Base-by-base conservation (phyloP, 2,329 filamentous ascomycete species). In the Xylaria sp. region DNA sequence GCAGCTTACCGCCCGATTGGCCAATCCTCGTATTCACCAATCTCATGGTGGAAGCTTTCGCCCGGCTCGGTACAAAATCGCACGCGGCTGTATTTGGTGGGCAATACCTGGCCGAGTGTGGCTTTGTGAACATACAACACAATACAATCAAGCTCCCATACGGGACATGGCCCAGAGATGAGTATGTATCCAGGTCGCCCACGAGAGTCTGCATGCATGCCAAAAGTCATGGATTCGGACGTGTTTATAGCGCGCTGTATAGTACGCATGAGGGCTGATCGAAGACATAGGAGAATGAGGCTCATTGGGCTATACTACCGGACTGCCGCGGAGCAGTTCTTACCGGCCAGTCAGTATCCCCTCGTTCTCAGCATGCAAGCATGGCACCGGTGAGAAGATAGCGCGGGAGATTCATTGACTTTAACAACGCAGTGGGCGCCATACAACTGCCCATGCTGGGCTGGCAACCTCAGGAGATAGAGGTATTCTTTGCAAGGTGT, bases 221-320 rank as follows among this genome's bases (percentile, higher is more conserved):
- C 31, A 28, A 46, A 7, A n/a, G 3, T n/a, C 37, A 55, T 60
- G 7, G 3, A 4, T n/a, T 18, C 31, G 10, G 41, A 25, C 13
- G 28, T 23, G 60, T 10, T 44, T 44, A 23, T 25, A 23, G 15
- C 20, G 15, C 20, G 8, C 20, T 44, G 6, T 57, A 18, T 55
- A 31, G n/a, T 2, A 6, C 23, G 15, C n/a, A n/a, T 39, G 13
- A n/a, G 18, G 13, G 31, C 63, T 69, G 10, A 69, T 56, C 31
- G 25, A 54, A 55, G 2, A 28, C 37, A 25, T 51, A 82, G 81
- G 60, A 70, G 77, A 0, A 81, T 80, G 79, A 76, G 80, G 4
- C 72, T 83, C 2, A 80, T 83, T 0, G 81, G 81, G 0, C 80
- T 82, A 77, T 83, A 82, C 66, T 83, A 83, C 55, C 76, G 80